Conservation (phyloP, 2,329 filamentous ascomycete genomes). For the Fusarium temperatum region DNA sequence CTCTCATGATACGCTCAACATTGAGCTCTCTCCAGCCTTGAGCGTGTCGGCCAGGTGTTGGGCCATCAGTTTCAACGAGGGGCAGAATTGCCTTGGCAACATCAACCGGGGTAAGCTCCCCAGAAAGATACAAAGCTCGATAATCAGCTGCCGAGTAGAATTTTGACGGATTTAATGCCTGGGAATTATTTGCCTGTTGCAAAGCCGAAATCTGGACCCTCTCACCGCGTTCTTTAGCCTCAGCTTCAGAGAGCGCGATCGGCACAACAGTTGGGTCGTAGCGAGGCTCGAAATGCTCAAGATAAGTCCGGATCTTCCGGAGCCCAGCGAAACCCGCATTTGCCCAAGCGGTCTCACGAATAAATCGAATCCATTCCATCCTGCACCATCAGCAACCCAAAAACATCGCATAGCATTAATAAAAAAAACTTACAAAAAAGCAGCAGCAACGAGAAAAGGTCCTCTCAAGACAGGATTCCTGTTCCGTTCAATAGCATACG, state of each 20-base stretch:
- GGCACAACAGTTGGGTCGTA: conserved; percentile 59
- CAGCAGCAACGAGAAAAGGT: conserved; percentile 22
- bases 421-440: conserved; percentile 20
- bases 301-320: conserved; percentile 58
- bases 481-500: conserved; percentile 24
- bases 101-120: conserved; percentile 56
- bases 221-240: conserved; percentile 32
- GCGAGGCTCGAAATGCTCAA: conserved; percentile 61
- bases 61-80: conserved; percentile 53
- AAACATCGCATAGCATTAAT: accelerated
- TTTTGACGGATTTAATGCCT: conserved; percentile 49
- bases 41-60: conserved; percentile 51
- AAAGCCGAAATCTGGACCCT: not conserved
- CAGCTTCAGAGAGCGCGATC: conserved; percentile 55
- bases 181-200: not conserved
- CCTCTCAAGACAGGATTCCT: conserved; percentile 32
- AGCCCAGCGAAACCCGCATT: conserved; percentile 71
- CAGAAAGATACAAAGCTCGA: conserved; percentile 54
- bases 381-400: not conserved
- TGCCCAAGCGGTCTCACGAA: conserved; percentile 55
- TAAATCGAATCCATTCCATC: conserved; percentile 39
- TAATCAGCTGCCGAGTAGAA: conserved; percentile 56
- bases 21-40: conserved; percentile 57
- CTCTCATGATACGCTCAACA: conserved; percentile 51
- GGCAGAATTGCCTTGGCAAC: conserved; percentile 57